Conservation (phyloP, 805 yeast species). For the Cyberlindnera petersonii region DNA sequence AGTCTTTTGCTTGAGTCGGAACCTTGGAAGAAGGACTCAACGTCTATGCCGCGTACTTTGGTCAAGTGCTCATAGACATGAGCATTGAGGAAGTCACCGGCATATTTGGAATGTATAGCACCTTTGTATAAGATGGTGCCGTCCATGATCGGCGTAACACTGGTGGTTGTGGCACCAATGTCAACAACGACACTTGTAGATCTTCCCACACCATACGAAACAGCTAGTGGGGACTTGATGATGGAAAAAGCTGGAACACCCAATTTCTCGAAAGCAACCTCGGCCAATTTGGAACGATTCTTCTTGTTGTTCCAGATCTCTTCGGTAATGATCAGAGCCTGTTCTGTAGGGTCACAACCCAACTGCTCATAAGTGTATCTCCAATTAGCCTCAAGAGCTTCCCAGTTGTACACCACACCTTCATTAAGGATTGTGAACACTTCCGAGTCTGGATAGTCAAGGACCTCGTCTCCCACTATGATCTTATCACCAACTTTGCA, state of each 20-base stretch:
- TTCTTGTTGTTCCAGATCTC: constrained; percentile 67
- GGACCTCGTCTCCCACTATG: constrained; percentile 47
- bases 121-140: constrained; percentile 70
- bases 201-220: constrained; percentile 72
- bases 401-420: constrained; percentile 71
- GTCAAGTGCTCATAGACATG: constrained; percentile 51
- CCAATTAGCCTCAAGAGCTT: constrained; percentile 65
- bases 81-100: constrained; percentile 78
- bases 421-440: constrained; percentile 55
- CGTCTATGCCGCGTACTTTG: constrained; percentile 25
- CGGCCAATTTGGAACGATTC: constrained; percentile 53
- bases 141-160: constrained; percentile 74
- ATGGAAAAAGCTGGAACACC: constrained; percentile 75
- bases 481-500: constrained; percentile 32
- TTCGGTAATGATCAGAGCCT: constrained; percentile 61
- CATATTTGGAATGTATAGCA: constrained; percentile 62
- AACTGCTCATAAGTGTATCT: constrained; percentile 52
- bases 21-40: constrained; percentile 24
- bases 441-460: constrained; percentile 27
- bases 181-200: constrained; percentile 78
- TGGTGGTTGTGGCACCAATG: constrained; percentile 64
- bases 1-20: constrained; percentile 36
- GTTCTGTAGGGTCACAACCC: constrained; percentile 52
- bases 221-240: constrained; percentile 72
- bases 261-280: constrained; percentile 70